phyloP scores from a whole-genome alignment of 2,329 filamentous ascomycete species.

The Aspergillus tamarii region DNA sequence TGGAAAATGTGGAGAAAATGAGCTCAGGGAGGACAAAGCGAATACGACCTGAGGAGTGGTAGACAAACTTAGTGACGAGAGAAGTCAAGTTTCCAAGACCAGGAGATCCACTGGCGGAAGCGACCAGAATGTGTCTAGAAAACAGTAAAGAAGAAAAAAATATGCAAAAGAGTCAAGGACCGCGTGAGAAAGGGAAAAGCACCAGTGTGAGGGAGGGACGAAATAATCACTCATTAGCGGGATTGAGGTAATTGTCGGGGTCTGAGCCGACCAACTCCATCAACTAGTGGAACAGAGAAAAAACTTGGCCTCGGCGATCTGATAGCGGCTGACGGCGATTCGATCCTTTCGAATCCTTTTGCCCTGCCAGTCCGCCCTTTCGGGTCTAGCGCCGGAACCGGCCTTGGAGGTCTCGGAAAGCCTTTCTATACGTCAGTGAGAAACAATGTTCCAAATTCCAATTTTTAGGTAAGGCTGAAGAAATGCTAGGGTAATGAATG shows the following conservation, averaged over 20 bases:
- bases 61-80: neutral
- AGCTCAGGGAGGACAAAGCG: neutral
- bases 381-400: neutral
- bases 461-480: slow-evolving; percentile 1
- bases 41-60: too few species aligned
- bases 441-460: neutral
- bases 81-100: slow-evolving; percentile 1
- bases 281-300: neutral
- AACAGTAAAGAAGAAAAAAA: neutral
- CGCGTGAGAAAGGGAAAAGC: neutral
- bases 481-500: neutral
- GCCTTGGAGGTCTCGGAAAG: neutral
- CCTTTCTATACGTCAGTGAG: neutral
- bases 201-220: neutral
- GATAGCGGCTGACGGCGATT: neutral
- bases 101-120: slow-evolving; percentile 1
- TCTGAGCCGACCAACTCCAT: neutral
- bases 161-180: neutral
- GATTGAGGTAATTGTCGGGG: slow-evolving; percentile 5
- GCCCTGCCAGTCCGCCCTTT: neutral
- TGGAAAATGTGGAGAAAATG: slow-evolving; percentile 3
- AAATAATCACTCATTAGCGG: slow-evolving; percentile 4
- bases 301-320: slow-evolving; percentile 6
- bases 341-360: neutral
- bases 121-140: slow-evolving; percentile 1